phyloP scores from a whole-genome alignment of 371 early-diverging fungal species.

The Lichtheimia ornata region DNA sequence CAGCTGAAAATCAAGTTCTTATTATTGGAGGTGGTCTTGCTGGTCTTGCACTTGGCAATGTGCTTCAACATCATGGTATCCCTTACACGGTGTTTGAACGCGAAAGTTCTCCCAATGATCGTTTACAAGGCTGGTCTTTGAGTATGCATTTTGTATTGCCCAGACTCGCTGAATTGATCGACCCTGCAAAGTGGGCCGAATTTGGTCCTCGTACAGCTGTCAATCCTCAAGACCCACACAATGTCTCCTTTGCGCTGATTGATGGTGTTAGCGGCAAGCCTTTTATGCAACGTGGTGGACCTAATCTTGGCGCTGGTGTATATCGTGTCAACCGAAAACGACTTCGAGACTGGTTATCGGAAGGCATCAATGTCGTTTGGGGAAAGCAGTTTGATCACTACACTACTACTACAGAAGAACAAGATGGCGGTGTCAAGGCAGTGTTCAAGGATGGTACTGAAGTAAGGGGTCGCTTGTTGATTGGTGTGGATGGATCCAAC shows the following conservation, averaged over 20 bases:
- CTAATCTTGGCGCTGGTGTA: neutral
- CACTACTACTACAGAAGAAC: conserved; percentile 3
- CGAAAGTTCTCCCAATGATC: conserved; percentile 13
- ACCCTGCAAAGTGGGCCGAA: conserved; percentile 9
- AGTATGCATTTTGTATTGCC: conserved; percentile 21
- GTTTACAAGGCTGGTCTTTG: conserved; percentile 30
- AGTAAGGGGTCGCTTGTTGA: conserved; percentile 18
- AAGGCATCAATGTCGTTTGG: conserved; percentile 25
- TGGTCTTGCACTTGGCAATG: conserved; percentile 34
- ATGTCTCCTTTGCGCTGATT: conserved; percentile 6
- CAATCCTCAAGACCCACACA: conserved; percentile 13
- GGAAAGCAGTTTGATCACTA: conserved; percentile 19
- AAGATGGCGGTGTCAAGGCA: conserved; percentile 22
- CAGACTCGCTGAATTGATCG: neutral
- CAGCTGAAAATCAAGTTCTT: conserved; percentile 14
- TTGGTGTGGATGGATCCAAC: conserved; percentile 33
- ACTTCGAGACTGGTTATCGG: conserved; percentile 24
- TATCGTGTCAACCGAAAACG: conserved; percentile 27
- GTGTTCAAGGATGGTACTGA: conserved; percentile 30
- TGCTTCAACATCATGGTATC: conserved; percentile 22
- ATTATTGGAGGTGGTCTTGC: conserved; percentile 41
- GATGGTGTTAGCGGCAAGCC: conserved; percentile 10
- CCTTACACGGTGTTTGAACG: conserved; percentile 35
- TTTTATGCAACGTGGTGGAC: neutral
- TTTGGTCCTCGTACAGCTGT: conserved; percentile 14